phyloP scores from a whole-genome alignment of 441 rosid species.

The Melastoma candidum region DNA sequence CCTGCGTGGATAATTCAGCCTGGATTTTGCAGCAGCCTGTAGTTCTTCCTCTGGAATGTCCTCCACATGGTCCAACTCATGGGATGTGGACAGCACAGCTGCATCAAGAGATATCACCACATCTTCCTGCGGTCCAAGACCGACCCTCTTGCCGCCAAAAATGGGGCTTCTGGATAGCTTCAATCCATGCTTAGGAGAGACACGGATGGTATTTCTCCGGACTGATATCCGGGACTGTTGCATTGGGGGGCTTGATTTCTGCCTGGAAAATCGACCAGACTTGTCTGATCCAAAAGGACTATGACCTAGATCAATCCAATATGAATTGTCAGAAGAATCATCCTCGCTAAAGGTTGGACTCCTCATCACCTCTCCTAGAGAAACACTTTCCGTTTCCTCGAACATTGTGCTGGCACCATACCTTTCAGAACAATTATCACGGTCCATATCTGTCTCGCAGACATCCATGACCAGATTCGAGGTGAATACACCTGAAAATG shows the following conservation, averaged over 20 bases:
- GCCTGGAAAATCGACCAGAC: constrained; percentile 31
- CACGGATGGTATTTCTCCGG: constrained; percentile 28
- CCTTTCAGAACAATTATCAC: constrained; percentile 45
- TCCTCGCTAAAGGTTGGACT: constrained; percentile 43
- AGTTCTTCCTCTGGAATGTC: constrained; percentile 32
- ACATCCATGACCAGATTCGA: constrained; percentile 57
- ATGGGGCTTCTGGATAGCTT: constrained; percentile 25
- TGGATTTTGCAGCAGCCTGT: constrained; percentile 20
- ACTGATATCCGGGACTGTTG: constrained; percentile 26
- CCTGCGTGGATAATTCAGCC: constrained; percentile 5
- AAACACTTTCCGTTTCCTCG: constrained; percentile 44
- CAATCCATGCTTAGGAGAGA: constrained; percentile 35
- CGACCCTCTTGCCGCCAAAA: constrained; percentile 17
- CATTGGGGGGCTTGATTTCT: constrained; percentile 33
- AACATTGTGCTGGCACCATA: constrained; percentile 50
- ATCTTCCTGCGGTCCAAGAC: constrained; percentile 26
- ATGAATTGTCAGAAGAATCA: constrained; percentile 35
- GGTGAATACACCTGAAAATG: constrained; percentile 62
- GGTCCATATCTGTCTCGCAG: constrained; percentile 52
- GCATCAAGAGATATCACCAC: constrained; percentile 52
- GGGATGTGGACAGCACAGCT: constrained; percentile 45
- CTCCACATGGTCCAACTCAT: constrained; percentile 30
- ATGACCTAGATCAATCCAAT: constrained; percentile 43
- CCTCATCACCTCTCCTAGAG: constrained; percentile 40
- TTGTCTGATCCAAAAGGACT: constrained; percentile 51